Percentiles rank a stretch among this genome's conserved stretches.
phyloP scores from a whole-genome alignment of 495 filamentous ascomycete species.

The Chaetomium fimeti region DNA sequence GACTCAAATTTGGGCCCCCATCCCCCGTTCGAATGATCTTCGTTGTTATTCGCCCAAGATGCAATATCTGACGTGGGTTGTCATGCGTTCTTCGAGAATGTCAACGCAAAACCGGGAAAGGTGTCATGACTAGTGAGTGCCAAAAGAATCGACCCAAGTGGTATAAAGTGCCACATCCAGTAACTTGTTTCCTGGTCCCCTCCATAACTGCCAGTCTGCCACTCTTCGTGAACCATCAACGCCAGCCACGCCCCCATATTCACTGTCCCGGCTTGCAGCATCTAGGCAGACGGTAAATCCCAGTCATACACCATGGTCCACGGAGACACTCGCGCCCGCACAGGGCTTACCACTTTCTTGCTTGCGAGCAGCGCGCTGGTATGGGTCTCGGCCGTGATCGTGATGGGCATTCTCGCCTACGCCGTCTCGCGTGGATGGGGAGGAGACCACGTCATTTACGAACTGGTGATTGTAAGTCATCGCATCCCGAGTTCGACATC shows the following conservation, averaged over 20 bases:
- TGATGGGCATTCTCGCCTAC: conserved; percentile 59
- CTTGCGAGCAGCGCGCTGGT: conserved; percentile 37
- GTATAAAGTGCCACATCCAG: background rate
- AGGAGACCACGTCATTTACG: conserved; percentile 52
- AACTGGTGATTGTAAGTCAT: conserved; percentile 56
- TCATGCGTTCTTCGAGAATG: background rate
- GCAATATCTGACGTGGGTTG: conserved; percentile 8
- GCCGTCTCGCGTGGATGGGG: conserved; percentile 47
- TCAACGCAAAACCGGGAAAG: background rate
- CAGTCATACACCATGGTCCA: conserved; percentile 15
- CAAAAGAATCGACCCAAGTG: background rate
- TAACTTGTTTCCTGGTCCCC: too few relatives aligned
- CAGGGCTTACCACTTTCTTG: conserved; percentile 30
- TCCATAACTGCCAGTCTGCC: background rate
- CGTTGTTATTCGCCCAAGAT: background rate
- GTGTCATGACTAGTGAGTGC: background rate
- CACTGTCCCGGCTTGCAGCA: background rate
- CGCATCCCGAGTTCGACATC: background rate
- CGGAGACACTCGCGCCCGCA: conserved; percentile 13
- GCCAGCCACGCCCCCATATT: background rate
- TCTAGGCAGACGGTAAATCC: background rate
- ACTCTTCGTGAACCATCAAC: background rate
- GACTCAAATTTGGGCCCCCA: background rate
- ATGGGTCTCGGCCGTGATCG: conserved; percentile 60
- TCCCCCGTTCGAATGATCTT: background rate